Conservation (phyloP, 2,329 filamentous ascomycete species). For the Calcarisporium arbuscula region DNA sequence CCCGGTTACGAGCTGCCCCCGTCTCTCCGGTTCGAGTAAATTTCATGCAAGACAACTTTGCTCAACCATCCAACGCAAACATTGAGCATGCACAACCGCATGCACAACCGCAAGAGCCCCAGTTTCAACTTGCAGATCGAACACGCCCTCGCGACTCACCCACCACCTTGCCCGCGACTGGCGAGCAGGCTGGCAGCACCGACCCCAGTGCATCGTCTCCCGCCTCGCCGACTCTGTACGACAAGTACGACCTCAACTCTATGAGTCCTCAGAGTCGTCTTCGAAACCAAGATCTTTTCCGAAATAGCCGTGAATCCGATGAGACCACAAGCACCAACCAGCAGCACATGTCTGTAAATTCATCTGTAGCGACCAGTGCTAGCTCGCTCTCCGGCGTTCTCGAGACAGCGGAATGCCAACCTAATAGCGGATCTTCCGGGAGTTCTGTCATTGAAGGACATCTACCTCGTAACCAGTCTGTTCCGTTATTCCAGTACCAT, state of each 20-base stretch:
- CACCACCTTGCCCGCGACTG: constrained; percentile 10
- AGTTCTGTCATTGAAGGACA: constrained; percentile 45
- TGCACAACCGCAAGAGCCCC: constrained; percentile 18
- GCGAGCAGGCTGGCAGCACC: constrained; percentile 10
- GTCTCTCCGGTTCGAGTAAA: constrained; percentile 51
- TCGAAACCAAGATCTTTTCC: constrained; percentile 30
- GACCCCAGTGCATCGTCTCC: constrained; percentile 12
- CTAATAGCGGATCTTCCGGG: constrained; percentile 39
- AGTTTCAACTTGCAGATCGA: constrained; percentile 19
- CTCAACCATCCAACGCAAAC: constrained; percentile 43
- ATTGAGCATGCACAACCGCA: constrained; percentile 37
- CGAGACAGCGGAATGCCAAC: constrained; percentile 39
- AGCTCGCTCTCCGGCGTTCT: constrained; percentile 49
- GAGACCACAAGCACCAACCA: constrained; percentile 43
- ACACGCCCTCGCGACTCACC: constrained; percentile 10
- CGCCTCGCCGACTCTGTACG: constrained; percentile 11
- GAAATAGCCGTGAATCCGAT: constrained; percentile 49
- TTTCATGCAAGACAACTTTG: constrained; percentile 47
- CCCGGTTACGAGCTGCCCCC: constrained; percentile 44
- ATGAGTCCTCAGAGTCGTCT: constrained; percentile 24
- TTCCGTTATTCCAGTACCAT: constrained; percentile 57
- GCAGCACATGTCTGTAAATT: constrained; percentile 41
- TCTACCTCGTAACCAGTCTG: constrained; percentile 33
- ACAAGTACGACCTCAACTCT: constrained; percentile 25
- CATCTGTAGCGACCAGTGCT: constrained; percentile 48